phyloP scores from a whole-genome alignment of 2,329 filamentous ascomycete species.

The Dothidotthia symphoricarpi region DNA sequence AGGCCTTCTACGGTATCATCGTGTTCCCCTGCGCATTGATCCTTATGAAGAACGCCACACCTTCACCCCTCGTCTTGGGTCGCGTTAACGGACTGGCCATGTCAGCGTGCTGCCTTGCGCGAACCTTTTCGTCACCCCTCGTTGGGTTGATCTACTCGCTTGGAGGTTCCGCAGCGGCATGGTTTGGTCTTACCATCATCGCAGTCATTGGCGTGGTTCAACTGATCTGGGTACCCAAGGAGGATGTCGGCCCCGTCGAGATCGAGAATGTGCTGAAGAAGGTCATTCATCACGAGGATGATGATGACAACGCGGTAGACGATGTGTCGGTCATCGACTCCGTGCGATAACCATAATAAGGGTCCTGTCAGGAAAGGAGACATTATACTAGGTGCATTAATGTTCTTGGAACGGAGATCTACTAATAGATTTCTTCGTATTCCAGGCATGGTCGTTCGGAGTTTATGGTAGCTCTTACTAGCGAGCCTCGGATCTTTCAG shows the following conservation, averaged over 20 bases:
- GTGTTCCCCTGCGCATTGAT: constrained; percentile 69
- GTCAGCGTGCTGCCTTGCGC: constrained; percentile 64
- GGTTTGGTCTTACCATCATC: constrained; percentile 59
- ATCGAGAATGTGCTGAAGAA: constrained; percentile 37
- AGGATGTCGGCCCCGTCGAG: constrained; percentile 39
- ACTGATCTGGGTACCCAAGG: constrained; percentile 55
- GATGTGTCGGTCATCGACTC: constrained; percentile 30
- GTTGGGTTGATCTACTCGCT: constrained; percentile 65
- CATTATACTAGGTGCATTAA: constrained; percentile 1
- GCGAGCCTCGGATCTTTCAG: constrained; percentile 3
- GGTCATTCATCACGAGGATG: constrained; percentile 19
- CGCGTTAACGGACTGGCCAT: constrained; percentile 70
- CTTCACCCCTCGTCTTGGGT: constrained; percentile 61
- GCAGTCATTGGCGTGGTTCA: constrained; percentile 57
- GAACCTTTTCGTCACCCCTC: constrained; percentile 67
- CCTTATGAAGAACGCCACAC: constrained; percentile 71
- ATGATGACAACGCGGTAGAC: constrained; percentile 27
- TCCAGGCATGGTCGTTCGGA: constrained; percentile 22
- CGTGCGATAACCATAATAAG: constrained; percentile 19
- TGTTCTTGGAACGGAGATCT: constrained; percentile 1
- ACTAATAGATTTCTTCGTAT: neutral
- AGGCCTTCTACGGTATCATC: constrained; percentile 67
- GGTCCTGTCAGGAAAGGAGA: neutral
- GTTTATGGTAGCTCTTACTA: constrained; percentile 11
- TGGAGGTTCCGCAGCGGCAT: constrained; percentile 60